Evolutionary conservation across 805 yeast species (phyloP).

Genomic region (Lipomyces spencermartinsiae): DNA sequence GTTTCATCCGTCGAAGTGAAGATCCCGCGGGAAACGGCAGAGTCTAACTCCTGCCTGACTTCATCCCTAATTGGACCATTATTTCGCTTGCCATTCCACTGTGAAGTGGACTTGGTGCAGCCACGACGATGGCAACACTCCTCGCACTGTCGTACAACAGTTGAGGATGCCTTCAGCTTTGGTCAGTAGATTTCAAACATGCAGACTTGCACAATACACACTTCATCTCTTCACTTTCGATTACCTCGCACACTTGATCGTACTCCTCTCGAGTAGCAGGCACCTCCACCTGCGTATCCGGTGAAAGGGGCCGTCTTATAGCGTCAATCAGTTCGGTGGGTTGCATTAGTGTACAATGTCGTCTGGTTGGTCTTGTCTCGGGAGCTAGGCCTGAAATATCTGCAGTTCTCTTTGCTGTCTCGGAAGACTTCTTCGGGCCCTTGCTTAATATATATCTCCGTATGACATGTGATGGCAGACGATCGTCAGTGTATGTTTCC

Average conservation of each 20-base stretch:
- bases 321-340: not conserved
- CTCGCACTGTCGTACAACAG: constrained; percentile 2
- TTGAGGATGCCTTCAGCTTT: not conserved
- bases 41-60: not conserved
- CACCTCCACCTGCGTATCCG: constrained; percentile 5
- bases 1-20: not conserved
- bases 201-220: not conserved
- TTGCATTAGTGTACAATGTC: not conserved
- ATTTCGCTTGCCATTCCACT: not conserved
- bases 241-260: not conserved
- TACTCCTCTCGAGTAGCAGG: not conserved
- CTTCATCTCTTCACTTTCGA: not conserved
- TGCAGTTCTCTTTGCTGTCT: not conserved
- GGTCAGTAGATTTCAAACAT: not conserved
- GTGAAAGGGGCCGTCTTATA: not conserved
- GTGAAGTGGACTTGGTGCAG: constrained; percentile 3
- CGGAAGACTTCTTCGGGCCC: not conserved
- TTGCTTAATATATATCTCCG: not conserved
- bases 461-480: not conserved
- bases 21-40: not conserved
- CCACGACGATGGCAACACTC: not conserved
- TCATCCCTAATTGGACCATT: not conserved
- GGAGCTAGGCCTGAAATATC: not conserved
- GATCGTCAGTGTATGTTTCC: constrained; percentile 5
- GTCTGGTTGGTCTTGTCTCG: not conserved